phyloP scores from a whole-genome alignment of 768 basidiomycete genomes.

The Leccinum aurantiacum region DNA sequence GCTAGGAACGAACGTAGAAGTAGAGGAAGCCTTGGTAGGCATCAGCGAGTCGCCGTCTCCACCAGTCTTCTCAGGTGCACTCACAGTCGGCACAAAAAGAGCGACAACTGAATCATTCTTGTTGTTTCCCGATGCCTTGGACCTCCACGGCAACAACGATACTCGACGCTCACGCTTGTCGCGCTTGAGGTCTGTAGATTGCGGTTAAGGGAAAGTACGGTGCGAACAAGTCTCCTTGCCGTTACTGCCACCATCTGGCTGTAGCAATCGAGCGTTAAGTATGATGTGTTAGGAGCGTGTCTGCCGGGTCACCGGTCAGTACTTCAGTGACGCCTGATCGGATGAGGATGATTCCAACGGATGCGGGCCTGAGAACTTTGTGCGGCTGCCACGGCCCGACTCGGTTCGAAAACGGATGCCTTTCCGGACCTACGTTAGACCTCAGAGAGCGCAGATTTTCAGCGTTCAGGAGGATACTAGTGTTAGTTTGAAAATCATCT shows the following conservation, averaged over 20 bases:
- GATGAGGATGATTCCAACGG: too few species aligned
- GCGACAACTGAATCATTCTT: background rate
- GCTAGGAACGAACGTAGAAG: background rate
- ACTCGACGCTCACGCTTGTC: conserved; percentile 17
- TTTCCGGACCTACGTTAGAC: too few species aligned
- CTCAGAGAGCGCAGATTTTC: too few species aligned
- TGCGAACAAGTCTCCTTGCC: conserved; percentile 18
- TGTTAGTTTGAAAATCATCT: too few species aligned
- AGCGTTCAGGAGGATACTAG: too few species aligned
- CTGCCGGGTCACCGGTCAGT: too few species aligned
- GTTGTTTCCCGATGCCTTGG: conserved; percentile 10
- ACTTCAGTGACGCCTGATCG: too few species aligned
- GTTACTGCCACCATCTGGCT: background rate
- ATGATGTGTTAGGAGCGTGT: background rate
- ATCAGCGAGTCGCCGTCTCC: background rate
- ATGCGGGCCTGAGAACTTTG: background rate
- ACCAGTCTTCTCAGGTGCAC: background rate
- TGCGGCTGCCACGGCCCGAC: background rate
- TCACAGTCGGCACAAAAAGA: background rate
- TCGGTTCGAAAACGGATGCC: too few species aligned
- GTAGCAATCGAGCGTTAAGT: background rate
- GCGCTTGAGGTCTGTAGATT: conserved; percentile 16
- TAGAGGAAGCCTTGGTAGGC: background rate
- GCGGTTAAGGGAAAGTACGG: conserved; percentile 5
- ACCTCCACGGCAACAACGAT: conserved; percentile 26